A percentile compares a stretch with the other conserved stretches of the same genome.
Conservation (phyloP, 805 yeast genomes). For the Candida andamanensis region DNA sequence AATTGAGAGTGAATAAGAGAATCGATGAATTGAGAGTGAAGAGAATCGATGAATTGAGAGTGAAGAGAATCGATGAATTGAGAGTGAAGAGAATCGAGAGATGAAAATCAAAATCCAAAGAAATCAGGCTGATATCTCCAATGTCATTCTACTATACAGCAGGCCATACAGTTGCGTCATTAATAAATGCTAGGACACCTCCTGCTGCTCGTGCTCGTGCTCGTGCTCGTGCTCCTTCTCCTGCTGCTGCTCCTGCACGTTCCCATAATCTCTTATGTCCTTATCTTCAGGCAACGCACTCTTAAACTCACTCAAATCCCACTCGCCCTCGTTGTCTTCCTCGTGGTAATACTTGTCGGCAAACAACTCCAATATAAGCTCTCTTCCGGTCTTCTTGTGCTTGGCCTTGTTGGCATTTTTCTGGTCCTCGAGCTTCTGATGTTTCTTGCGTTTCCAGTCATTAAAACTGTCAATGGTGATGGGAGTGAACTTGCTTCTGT, state of each 20-base stretch:
- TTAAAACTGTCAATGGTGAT: conserved; percentile 76
- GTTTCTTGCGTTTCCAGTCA: conserved; percentile 76
- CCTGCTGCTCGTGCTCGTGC: too few species aligned
- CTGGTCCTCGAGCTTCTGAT: conserved; percentile 46
- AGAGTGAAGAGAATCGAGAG: too few species aligned
- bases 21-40: too few species aligned
- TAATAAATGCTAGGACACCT: too few species aligned
- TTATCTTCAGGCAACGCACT: conserved; percentile 50
- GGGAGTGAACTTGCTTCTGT: conserved; percentile 72
- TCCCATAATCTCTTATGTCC: conserved; percentile 68
- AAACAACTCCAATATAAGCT: conserved; percentile 58
- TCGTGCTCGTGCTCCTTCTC: too few species aligned
- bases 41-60: too few species aligned
- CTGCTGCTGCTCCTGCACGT: conserved; percentile 15
- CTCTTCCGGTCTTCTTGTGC: conserved; percentile 61
- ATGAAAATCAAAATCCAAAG: too few species aligned
- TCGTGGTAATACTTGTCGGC: conserved; percentile 51
- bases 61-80: too few species aligned
- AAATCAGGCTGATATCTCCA: too few species aligned
- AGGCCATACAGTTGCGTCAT: too few species aligned
- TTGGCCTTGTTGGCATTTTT: conserved; percentile 25
- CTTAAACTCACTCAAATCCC: conserved; percentile 57
- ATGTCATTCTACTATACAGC: too few species aligned
- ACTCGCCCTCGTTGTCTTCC: conserved; percentile 45
- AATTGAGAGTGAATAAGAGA: too few species aligned